phyloP scores from a whole-genome alignment of 176 grass and related monocot species.

The Coix lacrymajobi region DNA sequence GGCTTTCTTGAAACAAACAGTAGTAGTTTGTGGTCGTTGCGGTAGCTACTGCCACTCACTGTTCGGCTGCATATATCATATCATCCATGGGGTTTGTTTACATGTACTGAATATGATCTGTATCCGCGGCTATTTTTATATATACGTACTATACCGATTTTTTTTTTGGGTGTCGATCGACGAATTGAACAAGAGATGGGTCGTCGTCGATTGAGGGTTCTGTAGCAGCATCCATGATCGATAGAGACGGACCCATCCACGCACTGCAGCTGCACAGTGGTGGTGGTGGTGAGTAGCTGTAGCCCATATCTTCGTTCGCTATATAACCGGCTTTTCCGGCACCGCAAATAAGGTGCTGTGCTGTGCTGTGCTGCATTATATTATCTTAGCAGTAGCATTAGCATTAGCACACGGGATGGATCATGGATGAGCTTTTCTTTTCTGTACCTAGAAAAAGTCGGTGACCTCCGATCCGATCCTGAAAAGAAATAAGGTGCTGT shows the following conservation, averaged over 20 bases:
- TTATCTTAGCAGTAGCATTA: no score
- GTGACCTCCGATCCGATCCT: no score
- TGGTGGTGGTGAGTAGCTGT: constrained; percentile 7
- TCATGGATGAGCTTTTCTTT: no score
- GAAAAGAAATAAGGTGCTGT: no score
- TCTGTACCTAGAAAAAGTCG: no score
- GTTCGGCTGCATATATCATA: constrained; percentile 34
- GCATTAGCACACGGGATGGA: no score
- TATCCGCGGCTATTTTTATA: constrained; percentile 24
- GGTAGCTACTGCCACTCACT: neutral
- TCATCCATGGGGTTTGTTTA: neutral
- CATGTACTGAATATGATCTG: neutral
- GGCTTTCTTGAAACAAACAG: neutral
- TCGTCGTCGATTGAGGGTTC: neutral
- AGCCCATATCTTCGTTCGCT: constrained; percentile 24
- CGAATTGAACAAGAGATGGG: neutral
- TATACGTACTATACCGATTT: no score
- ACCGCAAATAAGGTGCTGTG: no score
- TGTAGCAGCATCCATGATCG: constrained; percentile 39
- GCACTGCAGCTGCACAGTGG: neutral
- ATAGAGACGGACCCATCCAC: no score
- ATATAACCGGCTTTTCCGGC: neutral
- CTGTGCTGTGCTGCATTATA: no score
- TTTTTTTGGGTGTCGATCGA: no score
- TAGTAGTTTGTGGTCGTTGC: neutral